phyloP scores from a whole-genome alignment of 257 asterid species.

The Penstemon davidsonii region DNA sequence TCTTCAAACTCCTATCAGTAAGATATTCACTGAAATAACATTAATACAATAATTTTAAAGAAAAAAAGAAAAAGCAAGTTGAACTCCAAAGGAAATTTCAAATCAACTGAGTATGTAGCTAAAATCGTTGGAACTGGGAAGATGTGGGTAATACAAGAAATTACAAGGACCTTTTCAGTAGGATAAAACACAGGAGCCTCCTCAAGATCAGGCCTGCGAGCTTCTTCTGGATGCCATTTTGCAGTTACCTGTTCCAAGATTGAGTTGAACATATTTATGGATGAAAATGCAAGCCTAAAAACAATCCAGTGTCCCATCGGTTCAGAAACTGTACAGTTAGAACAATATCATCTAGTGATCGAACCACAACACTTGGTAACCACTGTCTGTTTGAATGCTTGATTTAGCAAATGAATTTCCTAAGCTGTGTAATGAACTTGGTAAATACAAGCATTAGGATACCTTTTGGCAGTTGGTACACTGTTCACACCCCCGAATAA shows the following conservation, averaged over 20 bases:
- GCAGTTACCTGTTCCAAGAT: slow-evolving; percentile 72
- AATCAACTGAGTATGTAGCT: neutral
- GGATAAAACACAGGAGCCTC: slow-evolving; percentile 96
- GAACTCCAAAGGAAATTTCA: no score
- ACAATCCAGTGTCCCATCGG: neutral
- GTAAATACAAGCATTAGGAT: slow-evolving; percentile 26
- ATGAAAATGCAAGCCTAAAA: neutral
- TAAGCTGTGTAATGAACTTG: slow-evolving; percentile 3
- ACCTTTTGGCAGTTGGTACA: slow-evolving; percentile 90
- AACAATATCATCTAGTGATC: slow-evolving; percentile 1
- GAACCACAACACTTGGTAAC: slow-evolving; percentile 5
- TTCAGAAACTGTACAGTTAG: slow-evolving; percentile 4
- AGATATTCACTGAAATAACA: slow-evolving; percentile 27
- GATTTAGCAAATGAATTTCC: slow-evolving; percentile 8
- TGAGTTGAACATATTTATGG: slow-evolving; percentile 26
- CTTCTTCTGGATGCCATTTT: slow-evolving; percentile 84
- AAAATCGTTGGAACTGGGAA: slow-evolving; percentile 7
- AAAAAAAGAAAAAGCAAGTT: slow-evolving; percentile 1
- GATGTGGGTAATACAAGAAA: slow-evolving; percentile 18
- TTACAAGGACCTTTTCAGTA: slow-evolving; percentile 70
- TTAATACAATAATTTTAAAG: slow-evolving; percentile 1
- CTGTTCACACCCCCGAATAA: slow-evolving; percentile 79
- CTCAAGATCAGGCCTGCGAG: slow-evolving; percentile 68
- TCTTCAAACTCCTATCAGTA: slow-evolving; percentile 80
- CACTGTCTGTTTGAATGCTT: neutral